Evolutionary conservation across 352 stramenopile genomes (phyloP), one percentile per base, ranked within the genome.

Genomic region (Thalassiosira ordinaria): DNA sequence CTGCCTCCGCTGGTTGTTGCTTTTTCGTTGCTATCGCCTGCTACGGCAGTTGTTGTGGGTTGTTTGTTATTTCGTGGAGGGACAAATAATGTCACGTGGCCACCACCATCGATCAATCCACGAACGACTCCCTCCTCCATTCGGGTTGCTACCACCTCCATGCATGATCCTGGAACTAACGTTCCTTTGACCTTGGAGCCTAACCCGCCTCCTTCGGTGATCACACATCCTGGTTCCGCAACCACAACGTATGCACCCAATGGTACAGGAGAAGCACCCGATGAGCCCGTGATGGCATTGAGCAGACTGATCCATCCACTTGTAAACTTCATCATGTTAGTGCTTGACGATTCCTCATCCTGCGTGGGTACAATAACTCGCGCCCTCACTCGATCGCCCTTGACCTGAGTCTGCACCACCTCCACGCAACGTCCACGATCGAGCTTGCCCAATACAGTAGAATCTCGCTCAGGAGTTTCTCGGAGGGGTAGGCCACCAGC

Each of bases 91-190:
- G 60, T 85, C 13, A 80, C 71, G 52, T 85, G 33, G 26, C 77
- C 77, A 16, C 77, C 77, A 16, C 26, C 44, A 29, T 63, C 47
- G 55, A 80, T 67, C 53, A 85, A 80, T 63, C 77, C 77, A 9
- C 77, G 46, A 0, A 85, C 77, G 3, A 68, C 51, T 4, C 77
- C 77, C 24, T 76, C 69, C 39, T 85, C 77, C 29, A 85, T 85
- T 16, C 77, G 35, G 16, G 77, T 85, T 11, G 69, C 61, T 9
- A 78, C 68, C 26, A 85, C 67, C 33, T 85, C 77, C 49, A 85
- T 80, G 47, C 77, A 85, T 11, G 18, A 60, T 22, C 60, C 66
- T 6, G 59, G 52, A 39, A 11, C 44, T 5, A 83, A 52, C 3
- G 11, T 74, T n/a, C 49, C 49, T 33, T 71, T 73, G 2, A 78